Percentiles rank a stretch among this genome's conserved stretches.
phyloP scores from a whole-genome alignment of 768 basidiomycete genomes.

The Astraeus odoratus region DNA sequence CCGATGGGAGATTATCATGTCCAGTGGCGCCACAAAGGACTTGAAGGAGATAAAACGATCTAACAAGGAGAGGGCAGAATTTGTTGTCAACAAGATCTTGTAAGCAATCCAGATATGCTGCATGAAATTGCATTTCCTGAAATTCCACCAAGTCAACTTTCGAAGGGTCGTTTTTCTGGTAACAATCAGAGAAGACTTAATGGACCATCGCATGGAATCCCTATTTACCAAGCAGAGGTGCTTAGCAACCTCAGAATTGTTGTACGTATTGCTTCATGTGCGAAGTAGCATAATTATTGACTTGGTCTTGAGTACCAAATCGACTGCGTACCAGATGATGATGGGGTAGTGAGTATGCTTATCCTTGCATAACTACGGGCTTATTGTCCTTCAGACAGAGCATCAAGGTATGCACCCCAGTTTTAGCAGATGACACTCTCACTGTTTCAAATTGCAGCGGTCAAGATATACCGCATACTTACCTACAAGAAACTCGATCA shows the following conservation, averaged over 20 bases:
- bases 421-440: background rate
- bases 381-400: conserved; percentile 20
- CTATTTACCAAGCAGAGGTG: conserved; percentile 60
- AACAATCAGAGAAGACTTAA: conserved; percentile 54
- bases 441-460: conserved; percentile 17
- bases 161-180: conserved; percentile 53
- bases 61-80: background rate
- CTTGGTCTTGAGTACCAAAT: conserved; percentile 24
- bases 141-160: conserved; percentile 43
- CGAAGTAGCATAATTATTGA: background rate
- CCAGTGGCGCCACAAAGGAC: background rate
- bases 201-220: conserved; percentile 34
- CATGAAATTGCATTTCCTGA: background rate
- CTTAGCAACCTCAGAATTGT: conserved; percentile 39
- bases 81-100: background rate
- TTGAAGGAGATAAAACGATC: background rate
- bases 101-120: background rate
- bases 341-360: conserved; percentile 12
- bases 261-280: conserved; percentile 22
- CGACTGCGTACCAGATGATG: conserved; percentile 34
- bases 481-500: conserved; percentile 38
- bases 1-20: background rate
- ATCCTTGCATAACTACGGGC: background rate
- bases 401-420: conserved; percentile 19
- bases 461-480: conserved; percentile 40